These are phyloP conservation scores for Monosporascus sp. DNA, from an alignment of 2,329 filamentous ascomycete genomes.

Conservation along the genomic window DNA sequence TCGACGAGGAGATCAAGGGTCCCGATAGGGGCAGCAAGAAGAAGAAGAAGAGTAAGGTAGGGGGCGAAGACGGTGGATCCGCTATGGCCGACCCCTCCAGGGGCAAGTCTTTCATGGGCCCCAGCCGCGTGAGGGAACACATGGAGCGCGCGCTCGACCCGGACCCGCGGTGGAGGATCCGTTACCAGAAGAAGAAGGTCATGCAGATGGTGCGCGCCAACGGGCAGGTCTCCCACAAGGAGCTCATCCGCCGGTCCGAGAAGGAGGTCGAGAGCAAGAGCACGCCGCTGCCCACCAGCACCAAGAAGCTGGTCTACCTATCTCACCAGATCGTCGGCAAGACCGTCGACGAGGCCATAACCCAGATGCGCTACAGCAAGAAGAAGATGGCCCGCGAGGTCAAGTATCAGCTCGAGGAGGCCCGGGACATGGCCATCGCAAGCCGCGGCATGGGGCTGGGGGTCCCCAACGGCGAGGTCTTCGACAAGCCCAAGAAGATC, in stretches of 20 bases:
- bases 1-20: slow-evolving; percentile 52
- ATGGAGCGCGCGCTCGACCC: slow-evolving; percentile 68
- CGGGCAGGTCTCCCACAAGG: slow-evolving; percentile 59
- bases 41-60: neutral
- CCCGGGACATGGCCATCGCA: slow-evolving; percentile 75
- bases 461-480: slow-evolving; percentile 34
- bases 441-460: slow-evolving; percentile 79
- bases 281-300: slow-evolving; percentile 71
- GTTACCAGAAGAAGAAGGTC: slow-evolving; percentile 81
- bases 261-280: slow-evolving; percentile 54
- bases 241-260: slow-evolving; percentile 63
- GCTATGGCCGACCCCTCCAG: neutral
- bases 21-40: slow-evolving; percentile 14
- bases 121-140: slow-evolving; percentile 42
- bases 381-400: slow-evolving; percentile 88
- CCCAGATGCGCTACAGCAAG: slow-evolving; percentile 92
- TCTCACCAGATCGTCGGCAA: slow-evolving; percentile 89
- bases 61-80: neutral
- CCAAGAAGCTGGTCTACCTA: slow-evolving; percentile 87
- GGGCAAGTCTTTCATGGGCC: slow-evolving; percentile 17
- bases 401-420: slow-evolving; percentile 71
- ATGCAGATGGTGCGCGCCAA: slow-evolving; percentile 67
- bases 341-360: slow-evolving; percentile 85
- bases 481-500: slow-evolving; percentile 49
- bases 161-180: slow-evolving; percentile 61